phyloP scores from a whole-genome alignment of 163 green algal species.

The Trebouxia gelatinosa region DNA sequence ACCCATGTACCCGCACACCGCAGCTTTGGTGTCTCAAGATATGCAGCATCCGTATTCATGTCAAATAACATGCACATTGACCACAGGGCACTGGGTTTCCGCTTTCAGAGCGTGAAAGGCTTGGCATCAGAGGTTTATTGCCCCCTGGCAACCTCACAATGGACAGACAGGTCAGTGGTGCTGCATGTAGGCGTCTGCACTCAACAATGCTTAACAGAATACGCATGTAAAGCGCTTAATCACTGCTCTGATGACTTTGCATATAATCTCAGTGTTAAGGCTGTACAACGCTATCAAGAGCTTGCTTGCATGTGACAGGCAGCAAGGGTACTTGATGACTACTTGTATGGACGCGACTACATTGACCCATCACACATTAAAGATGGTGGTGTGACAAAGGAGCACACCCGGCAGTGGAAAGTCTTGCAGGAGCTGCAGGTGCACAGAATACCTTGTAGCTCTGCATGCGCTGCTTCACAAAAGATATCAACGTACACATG shows the following conservation, averaged over 20 bases:
- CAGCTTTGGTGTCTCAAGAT: too few species aligned
- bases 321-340: conserved; percentile 74
- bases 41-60: too few species aligned
- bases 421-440: conserved; percentile 77
- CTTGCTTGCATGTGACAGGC: conserved; percentile 42
- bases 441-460: not conserved
- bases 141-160: conserved; percentile 71
- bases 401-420: conserved; percentile 78
- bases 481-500: too few species aligned
- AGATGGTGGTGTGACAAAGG: conserved; percentile 66
- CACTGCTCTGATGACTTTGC: not conserved
- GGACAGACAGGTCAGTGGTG: conserved; percentile 63
- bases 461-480: too few species aligned
- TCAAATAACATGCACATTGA: not conserved
- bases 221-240: too few species aligned
- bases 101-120: conserved; percentile 78
- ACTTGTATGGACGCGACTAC: conserved; percentile 48
- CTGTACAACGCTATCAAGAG: not conserved
- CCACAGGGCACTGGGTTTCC: conserved; percentile 81
- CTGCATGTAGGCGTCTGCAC: not conserved
- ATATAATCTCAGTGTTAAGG: not conserved
- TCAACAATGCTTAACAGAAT: not conserved
- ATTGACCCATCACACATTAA: conserved; percentile 48
- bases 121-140: conserved; percentile 87
- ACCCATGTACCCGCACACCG: too few species aligned